A percentile compares a stretch with the other conserved stretches of the same genome.
phyloP scores from a whole-genome alignment of 495 filamentous ascomycete species.

The Xylaria bambusicola region DNA sequence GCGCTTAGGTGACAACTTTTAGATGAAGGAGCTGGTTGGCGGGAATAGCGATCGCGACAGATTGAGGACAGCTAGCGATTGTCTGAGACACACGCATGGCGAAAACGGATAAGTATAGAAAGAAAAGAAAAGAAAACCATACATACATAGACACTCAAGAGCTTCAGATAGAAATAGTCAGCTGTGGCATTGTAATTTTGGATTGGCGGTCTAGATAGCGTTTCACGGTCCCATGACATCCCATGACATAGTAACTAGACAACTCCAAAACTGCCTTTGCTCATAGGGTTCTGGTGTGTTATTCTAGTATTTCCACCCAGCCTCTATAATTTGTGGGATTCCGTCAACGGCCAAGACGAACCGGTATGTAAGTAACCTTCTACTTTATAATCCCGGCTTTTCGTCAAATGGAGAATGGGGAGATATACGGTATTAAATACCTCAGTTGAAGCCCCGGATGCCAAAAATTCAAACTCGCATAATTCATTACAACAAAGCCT shows the following conservation, averaged over 20 bases:
- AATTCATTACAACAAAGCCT: conserved; percentile 25
- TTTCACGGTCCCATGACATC: conserved; percentile 8
- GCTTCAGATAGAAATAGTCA: conserved; percentile 11
- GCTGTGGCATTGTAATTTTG: conserved; percentile 11
- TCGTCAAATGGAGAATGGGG: not conserved
- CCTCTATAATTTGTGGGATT: conserved; percentile 18
- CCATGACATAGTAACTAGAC: conserved; percentile 14
- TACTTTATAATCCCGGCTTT: conserved; percentile 13
- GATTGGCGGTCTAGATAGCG: conserved; percentile 10
- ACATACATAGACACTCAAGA: conserved; percentile 1
- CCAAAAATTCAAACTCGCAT: conserved; percentile 12
- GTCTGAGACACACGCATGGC: not conserved
- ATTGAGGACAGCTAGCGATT: not conserved
- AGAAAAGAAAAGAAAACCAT: not conserved
- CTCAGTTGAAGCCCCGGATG: not conserved
- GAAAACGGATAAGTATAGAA: not conserved
- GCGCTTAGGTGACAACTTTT: conserved; percentile 34
- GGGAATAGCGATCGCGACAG: not conserved
- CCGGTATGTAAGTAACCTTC: conserved; percentile 3
- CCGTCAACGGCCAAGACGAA: conserved; percentile 5
- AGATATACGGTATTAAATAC: too few species aligned
- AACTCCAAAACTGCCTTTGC: conserved; percentile 7
- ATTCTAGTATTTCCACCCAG: conserved; percentile 13
- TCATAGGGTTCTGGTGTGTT: conserved; percentile 8
- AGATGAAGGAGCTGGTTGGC: not conserved